Conservation (phyloP, 2,329 filamentous ascomycete genomes). For the Ceratocystis huliohia region DNA sequence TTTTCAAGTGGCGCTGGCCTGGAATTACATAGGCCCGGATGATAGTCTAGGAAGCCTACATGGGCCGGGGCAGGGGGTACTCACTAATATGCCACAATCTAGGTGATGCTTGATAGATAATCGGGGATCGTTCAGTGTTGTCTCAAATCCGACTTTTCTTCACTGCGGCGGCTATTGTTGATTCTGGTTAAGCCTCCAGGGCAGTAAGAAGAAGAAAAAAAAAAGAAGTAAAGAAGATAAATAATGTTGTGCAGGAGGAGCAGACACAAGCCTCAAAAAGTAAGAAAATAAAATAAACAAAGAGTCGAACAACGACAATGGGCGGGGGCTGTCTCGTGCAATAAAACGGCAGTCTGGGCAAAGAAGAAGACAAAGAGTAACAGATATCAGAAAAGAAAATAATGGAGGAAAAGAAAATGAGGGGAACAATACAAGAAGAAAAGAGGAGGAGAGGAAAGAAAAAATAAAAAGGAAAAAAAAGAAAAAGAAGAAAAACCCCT, state of each 20-base stretch:
- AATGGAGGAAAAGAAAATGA: background rate
- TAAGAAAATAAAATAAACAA: background rate
- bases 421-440: too few species aligned
- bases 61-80: background rate
- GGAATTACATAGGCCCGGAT: background rate
- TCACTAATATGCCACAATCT: slow-evolving; percentile 5
- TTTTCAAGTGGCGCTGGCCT: slow-evolving; percentile 4
- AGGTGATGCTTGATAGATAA: background rate
- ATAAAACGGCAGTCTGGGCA: background rate
- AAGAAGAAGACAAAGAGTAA: background rate
- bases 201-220: background rate
- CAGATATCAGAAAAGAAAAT: background rate
- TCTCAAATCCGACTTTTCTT: background rate
- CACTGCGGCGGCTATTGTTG: background rate
- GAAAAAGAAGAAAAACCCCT: background rate
- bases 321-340: too few species aligned
- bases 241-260: background rate
- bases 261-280: background rate
- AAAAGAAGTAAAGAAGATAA: background rate
- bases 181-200: background rate
- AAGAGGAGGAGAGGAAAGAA: background rate
- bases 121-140: background rate
- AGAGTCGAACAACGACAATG: background rate
- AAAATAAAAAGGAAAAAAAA: slow-evolving; percentile 1
- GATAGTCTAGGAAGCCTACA: background rate